phyloP scores from a whole-genome alignment of 441 rosid species.

The Raphanus hybrid region DNA sequence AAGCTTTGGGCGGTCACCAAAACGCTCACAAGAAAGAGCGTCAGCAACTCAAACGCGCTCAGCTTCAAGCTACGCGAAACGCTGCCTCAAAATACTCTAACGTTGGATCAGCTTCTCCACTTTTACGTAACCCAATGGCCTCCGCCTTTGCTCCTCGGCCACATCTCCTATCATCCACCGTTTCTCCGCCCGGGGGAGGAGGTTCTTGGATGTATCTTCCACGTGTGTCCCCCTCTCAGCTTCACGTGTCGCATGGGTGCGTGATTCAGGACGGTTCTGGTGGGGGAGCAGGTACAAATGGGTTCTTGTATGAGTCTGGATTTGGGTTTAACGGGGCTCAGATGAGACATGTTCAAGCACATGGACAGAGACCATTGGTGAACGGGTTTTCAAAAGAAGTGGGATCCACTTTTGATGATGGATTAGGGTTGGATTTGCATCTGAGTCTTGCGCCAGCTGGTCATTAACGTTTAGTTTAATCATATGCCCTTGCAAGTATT shows the following conservation, averaged over 20 bases:
- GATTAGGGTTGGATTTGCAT: background rate
- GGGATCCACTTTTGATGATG: conserved; percentile 13
- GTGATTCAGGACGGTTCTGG: conserved; percentile 47
- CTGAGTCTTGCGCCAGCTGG: no score
- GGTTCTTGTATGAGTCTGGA: conserved; percentile 49
- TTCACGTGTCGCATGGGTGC: conserved; percentile 84
- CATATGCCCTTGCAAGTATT: no score
- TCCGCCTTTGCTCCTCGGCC: conserved; percentile 85
- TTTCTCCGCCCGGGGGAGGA: conserved; percentile 43
- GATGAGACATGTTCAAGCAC: conserved; percentile 42
- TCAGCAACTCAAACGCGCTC: conserved; percentile 91
- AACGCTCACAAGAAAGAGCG: conserved; percentile 98
- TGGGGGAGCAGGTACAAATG: conserved; percentile 25
- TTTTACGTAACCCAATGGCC: conserved; percentile 76
- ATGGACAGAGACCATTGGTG: conserved; percentile 54
- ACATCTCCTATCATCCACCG: conserved; percentile 66
- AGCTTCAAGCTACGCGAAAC: conserved; percentile 76
- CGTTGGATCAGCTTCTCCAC: conserved; percentile 35
- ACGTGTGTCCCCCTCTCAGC: conserved; percentile 58
- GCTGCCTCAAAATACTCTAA: conserved; percentile 54
- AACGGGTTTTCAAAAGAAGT: conserved; percentile 67
- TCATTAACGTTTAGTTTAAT: no score
- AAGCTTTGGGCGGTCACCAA: conserved; percentile 99
- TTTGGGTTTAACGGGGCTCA: conserved; percentile 8
- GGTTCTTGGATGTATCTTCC: conserved; percentile 82